These are phyloP conservation scores for Spergularia azorica DNA, from an alignment of 179 eudicot species.

Conservation along the genomic window DNA sequence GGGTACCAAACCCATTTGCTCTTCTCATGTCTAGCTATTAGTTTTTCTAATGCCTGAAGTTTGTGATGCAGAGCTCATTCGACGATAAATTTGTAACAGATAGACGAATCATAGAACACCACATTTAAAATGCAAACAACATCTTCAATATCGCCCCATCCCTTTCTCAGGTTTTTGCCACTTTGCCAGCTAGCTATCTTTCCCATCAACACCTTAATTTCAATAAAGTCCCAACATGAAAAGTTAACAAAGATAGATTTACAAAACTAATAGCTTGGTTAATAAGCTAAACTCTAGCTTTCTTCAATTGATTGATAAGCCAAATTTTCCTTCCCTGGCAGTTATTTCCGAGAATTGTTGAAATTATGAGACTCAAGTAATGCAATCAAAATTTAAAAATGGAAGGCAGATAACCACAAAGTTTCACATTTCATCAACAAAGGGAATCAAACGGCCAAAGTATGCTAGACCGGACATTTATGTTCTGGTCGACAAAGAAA, in stretches of 20 bases:
- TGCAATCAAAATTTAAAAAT: not conserved
- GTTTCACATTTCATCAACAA: not conserved
- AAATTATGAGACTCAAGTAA: not conserved
- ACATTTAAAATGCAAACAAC: no score
- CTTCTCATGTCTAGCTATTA: no score
- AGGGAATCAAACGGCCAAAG: not conserved
- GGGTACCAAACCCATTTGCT: no score
- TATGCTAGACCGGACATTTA: not conserved
- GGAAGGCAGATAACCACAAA: not conserved
- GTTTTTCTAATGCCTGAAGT: no score
- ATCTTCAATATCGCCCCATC: no score
- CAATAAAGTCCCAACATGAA: not conserved
- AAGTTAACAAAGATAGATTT: not conserved
- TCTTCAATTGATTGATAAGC: not conserved
- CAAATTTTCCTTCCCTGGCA: not conserved
- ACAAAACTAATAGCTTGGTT: not conserved
- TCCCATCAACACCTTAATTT: no score
- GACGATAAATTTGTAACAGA: no score
- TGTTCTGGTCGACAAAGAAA: not conserved
- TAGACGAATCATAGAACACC: no score
- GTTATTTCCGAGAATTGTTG: not conserved
- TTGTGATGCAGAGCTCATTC: no score
- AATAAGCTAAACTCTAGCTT: not conserved
- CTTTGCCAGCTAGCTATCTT: no score
- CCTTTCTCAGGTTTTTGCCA: no score